Percentiles rank a stretch among this genome's conserved stretches.
Evolutionary conservation across 345 rosid genomes (phyloP).

Genomic region (Melaleuca quinquenervia): DNA sequence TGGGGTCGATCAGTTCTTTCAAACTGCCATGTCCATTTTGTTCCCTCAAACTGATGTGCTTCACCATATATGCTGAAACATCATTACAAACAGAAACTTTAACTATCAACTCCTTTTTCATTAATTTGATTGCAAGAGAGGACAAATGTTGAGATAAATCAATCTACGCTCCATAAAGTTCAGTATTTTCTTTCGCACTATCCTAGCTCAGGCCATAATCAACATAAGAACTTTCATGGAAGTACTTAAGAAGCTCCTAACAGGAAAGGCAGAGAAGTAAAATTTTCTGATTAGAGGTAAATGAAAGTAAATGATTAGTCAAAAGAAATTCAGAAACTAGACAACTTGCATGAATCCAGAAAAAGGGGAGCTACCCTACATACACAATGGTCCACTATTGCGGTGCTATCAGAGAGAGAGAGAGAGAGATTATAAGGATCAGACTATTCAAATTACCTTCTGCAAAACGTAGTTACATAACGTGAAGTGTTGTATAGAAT

Average conservation of each 20-base stretch:
- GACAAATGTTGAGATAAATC: neutral
- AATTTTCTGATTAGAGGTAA: neutral
- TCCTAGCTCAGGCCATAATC: neutral
- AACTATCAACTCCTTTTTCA: neutral
- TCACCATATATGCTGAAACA: neutral
- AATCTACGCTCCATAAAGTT: neutral
- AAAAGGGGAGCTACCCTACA: neutral
- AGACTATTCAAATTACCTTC: conserved; percentile 27
- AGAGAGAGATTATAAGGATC: neutral
- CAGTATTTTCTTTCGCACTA: neutral
- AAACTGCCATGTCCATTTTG: neutral
- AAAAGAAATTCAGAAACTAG: neutral
- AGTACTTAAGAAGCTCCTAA: neutral
- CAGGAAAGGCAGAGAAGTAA: neutral
- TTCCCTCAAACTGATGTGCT: neutral
- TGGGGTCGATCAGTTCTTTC: neutral
- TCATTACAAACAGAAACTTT: neutral
- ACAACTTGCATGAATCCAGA: neutral
- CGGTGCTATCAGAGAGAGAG: neutral
- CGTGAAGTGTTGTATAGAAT: conserved; percentile 60
- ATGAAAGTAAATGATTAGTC: neutral
- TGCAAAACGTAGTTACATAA: conserved; percentile 44
- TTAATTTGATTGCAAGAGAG: neutral
- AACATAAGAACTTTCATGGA: neutral
- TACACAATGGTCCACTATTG: neutral